These are phyloP conservation scores for Pleurotus giganteus DNA, from an alignment of 768 basidiomycete genomes.

Conservation along the genomic window DNA sequence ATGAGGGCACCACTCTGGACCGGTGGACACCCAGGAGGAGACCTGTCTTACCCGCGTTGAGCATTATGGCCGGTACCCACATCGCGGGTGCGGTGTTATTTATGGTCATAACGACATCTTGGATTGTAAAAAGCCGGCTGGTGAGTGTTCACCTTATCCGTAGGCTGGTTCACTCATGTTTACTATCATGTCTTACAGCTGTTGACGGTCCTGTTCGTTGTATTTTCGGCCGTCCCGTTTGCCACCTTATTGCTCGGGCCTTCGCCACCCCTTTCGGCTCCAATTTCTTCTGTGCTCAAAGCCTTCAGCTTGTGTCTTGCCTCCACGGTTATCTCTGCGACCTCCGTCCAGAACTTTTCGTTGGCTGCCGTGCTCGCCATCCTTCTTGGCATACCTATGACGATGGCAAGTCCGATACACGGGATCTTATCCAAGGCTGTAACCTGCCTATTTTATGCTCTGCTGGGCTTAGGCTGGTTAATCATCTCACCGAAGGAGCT, in stretches of 20 bases:
- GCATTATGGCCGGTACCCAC: conserved; percentile 59
- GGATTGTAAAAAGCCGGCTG: conserved; percentile 37
- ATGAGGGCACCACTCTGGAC: conserved; percentile 9
- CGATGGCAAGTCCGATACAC: conserved; percentile 34
- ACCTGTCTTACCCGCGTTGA: conserved; percentile 51
- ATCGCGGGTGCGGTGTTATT: conserved; percentile 52
- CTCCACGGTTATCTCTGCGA: conserved; percentile 82
- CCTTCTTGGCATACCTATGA: conserved; percentile 64
- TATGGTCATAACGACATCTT: conserved; percentile 38
- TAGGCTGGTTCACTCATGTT: not conserved
- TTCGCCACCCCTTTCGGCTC: conserved; percentile 27
- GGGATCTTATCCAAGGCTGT: conserved; percentile 20
- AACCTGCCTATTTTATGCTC: conserved; percentile 37
- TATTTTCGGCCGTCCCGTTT: conserved; percentile 30
- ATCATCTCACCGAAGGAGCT: conserved; percentile 43
- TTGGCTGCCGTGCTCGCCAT: conserved; percentile 74
- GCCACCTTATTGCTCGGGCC: conserved; percentile 27
- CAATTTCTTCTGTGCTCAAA: conserved; percentile 54
- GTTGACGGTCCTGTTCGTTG: conserved; percentile 25
- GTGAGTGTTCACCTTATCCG: conserved; percentile 30
- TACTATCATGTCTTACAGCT: conserved; percentile 15
- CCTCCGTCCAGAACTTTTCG: conserved; percentile 90
- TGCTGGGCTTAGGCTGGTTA: conserved; percentile 62
- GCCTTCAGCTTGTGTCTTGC: conserved; percentile 78
- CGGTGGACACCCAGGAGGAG: conserved; percentile 49